These are phyloP conservation scores for Rhizophora mangle DNA, from an alignment of 345 rosid species.

Conservation along the genomic window DNA sequence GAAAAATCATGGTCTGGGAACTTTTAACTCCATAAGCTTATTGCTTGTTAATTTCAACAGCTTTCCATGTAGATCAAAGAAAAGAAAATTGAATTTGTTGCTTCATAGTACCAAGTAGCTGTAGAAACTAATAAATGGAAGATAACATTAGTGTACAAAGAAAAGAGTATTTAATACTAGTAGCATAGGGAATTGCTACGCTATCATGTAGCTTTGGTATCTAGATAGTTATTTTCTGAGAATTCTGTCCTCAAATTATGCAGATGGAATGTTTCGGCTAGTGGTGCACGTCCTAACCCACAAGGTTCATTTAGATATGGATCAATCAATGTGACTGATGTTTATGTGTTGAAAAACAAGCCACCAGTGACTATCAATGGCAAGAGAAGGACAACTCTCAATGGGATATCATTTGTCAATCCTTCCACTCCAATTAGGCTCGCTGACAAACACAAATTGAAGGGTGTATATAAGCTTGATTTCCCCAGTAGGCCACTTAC, in stretches of 20 bases:
- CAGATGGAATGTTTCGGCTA: slow-evolving; percentile 96
- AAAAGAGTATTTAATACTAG: no score
- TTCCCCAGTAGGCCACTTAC: slow-evolving; percentile 78
- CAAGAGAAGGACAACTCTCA: slow-evolving; percentile 64
- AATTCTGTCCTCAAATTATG: slow-evolving; percentile 27
- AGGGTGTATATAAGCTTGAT: slow-evolving; percentile 88
- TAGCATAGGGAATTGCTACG: not conserved
- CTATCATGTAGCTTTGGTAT: not conserved
- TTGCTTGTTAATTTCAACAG: no score
- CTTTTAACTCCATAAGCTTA: not conserved
- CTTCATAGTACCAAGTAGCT: no score
- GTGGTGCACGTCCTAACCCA: slow-evolving; percentile 98
- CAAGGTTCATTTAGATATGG: slow-evolving; percentile 97
- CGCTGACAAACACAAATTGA: slow-evolving; percentile 76
- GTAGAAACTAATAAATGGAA: no score
- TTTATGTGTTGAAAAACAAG: slow-evolving; percentile 70
- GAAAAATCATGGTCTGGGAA: not conserved
- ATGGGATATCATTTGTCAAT: slow-evolving; percentile 73
- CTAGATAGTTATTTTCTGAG: not conserved
- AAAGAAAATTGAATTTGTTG: no score
- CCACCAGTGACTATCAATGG: slow-evolving; percentile 70
- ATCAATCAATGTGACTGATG: slow-evolving; percentile 88
- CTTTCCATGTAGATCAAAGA: not conserved
- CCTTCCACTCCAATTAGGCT: slow-evolving; percentile 95
- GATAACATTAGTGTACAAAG: no score